Evolutionary conservation across 176 grass and related monocot genomes (phyloP).

Genomic region (Aegilops sharonensis): DNA sequence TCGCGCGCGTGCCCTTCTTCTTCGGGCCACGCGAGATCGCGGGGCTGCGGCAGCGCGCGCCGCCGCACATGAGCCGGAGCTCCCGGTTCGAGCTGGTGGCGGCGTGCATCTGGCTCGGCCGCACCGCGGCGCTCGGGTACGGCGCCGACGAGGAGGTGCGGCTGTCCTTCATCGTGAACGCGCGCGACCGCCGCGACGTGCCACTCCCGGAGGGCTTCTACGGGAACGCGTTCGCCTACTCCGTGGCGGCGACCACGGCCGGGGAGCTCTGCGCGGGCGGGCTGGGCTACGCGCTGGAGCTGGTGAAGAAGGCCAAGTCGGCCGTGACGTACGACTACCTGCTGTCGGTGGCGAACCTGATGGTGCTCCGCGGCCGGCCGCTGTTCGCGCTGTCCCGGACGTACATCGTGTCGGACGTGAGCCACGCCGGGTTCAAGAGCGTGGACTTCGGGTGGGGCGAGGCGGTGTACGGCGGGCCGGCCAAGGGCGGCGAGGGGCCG

Average conservation of each 20-base stretch:
- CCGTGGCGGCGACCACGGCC: conserved; percentile 47
- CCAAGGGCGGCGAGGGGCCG: conserved; percentile 49
- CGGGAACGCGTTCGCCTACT: conserved; percentile 72
- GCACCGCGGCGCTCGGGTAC: conserved; percentile 50
- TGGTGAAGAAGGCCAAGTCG: conserved; percentile 65
- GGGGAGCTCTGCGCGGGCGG: conserved; percentile 36
- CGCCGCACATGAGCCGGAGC: conserved; percentile 4
- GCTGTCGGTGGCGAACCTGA: conserved; percentile 61
- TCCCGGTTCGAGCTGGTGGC: conserved; percentile 66
- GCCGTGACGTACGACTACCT: conserved; percentile 60
- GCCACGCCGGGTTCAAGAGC: conserved; percentile 48
- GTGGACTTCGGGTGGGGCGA: conserved; percentile 81
- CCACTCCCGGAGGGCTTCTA: conserved; percentile 63
- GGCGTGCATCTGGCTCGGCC: conserved; percentile 65
- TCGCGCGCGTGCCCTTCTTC: conserved; percentile 42
- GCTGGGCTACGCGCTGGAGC: conserved; percentile 52
- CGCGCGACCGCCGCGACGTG: conserved; percentile 35
- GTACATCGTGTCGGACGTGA: conserved; percentile 77
- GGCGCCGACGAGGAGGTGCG: conserved; percentile 51
- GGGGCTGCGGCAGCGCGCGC: conserved; percentile 39
- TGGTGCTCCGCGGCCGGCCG: conserved; percentile 43
- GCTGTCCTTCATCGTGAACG: conserved; percentile 62
- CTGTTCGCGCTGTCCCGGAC: conserved; percentile 34
- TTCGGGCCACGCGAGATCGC: conserved; percentile 47
- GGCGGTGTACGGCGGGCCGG: conserved; percentile 54